phyloP scores from a whole-genome alignment of 495 filamentous ascomycete species.

The Rostrohypoxylon terebratum region DNA sequence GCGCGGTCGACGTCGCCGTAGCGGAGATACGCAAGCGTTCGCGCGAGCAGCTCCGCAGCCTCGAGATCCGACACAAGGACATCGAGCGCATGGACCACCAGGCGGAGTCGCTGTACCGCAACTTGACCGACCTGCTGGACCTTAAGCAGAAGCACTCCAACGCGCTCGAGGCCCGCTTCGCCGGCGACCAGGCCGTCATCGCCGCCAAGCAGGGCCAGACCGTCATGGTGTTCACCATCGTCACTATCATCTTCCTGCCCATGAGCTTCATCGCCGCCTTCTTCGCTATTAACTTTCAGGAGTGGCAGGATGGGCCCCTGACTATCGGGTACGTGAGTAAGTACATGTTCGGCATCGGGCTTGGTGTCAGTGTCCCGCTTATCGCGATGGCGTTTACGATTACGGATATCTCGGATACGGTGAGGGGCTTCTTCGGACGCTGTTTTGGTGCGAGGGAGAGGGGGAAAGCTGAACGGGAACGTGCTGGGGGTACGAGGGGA shows the following conservation, averaged over 20 bases:
- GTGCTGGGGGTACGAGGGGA: neutral
- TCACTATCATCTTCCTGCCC: constrained; percentile 76
- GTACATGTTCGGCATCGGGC: constrained; percentile 74
- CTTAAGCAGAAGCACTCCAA: constrained; percentile 78
- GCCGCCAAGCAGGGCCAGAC: constrained; percentile 77
- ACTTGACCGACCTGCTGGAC: constrained; percentile 71
- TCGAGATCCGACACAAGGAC: constrained; percentile 72
- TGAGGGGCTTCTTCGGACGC: constrained; percentile 25
- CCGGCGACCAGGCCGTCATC: constrained; percentile 72
- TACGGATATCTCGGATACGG: constrained; percentile 64
- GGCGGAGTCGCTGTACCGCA: constrained; percentile 71
- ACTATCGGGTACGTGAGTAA: constrained; percentile 69
- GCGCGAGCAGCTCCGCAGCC: constrained; percentile 69
- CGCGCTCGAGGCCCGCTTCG: constrained; percentile 75
- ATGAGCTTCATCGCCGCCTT: constrained; percentile 75
- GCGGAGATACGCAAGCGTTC: constrained; percentile 68
- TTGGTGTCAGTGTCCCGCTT: constrained; percentile 73
- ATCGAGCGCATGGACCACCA: constrained; percentile 76
- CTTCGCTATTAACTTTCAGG: constrained; percentile 72
- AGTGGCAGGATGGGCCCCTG: constrained; percentile 60
- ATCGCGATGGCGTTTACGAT: constrained; percentile 69
- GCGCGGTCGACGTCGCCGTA: constrained; percentile 52
- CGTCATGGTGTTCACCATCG: constrained; percentile 80
- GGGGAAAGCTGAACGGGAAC: neutral
- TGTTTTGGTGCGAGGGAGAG: constrained; percentile 2